Evolutionary conservation across 140 eudicot species (phyloP).

Genomic region (Senecio squalidus): DNA sequence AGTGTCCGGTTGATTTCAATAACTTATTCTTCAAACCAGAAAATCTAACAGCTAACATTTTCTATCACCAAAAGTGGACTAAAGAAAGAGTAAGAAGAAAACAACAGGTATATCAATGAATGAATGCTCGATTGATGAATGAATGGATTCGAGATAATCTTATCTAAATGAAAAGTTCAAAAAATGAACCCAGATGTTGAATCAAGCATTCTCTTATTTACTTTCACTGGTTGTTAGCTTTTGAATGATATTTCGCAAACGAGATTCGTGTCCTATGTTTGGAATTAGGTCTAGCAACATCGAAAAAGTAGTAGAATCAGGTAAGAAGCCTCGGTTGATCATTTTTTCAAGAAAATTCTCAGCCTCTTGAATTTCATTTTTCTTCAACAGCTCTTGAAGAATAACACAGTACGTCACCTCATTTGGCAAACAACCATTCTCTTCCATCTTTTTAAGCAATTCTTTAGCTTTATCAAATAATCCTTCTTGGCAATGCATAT

Average conservation of each 20-base stretch:
- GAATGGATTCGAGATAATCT: too few relatives aligned
- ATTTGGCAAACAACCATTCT: background rate
- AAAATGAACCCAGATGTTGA: background rate
- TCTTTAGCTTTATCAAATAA: background rate
- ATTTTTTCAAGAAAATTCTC: background rate
- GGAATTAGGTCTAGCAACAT: background rate
- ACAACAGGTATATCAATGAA: too few relatives aligned
- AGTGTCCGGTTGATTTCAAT: too few relatives aligned
- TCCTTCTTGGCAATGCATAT: conserved; percentile 9
- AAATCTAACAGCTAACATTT: too few relatives aligned
- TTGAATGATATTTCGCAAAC: background rate
- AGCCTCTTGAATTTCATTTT: background rate
- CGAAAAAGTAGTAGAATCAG: background rate
- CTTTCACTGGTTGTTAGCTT: background rate
- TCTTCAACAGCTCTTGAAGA: background rate
- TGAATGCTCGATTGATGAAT: too few relatives aligned
- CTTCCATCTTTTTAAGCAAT: background rate
- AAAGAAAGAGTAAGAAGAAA: too few relatives aligned
- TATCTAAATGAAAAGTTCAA: too few relatives aligned
- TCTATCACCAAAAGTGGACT: too few relatives aligned
- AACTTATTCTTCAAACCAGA: too few relatives aligned
- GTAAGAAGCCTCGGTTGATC: conserved; percentile 9
- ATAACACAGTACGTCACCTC: background rate
- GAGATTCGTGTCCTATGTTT: background rate
- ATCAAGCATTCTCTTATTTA: background rate